These are phyloP conservation scores for Suillus luteus DNA, from an alignment of 768 basidiomycete species.

Conservation along the genomic window DNA sequence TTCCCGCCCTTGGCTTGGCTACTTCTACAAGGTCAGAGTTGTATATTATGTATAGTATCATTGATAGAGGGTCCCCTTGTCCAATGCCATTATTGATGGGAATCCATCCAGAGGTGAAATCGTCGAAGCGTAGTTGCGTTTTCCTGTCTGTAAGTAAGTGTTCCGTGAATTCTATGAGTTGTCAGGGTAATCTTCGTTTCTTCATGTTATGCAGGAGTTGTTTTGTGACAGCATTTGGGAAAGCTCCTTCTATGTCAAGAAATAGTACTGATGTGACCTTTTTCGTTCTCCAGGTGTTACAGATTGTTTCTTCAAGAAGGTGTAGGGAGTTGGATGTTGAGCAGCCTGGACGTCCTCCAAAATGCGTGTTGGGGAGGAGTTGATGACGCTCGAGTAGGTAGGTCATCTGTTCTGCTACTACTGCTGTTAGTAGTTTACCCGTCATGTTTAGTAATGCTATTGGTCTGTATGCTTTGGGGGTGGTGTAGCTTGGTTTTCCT, in stretches of 20 bases:
- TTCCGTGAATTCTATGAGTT: slow-evolving; percentile 19
- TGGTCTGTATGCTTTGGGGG: slow-evolving; percentile 24
- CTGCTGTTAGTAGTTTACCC: slow-evolving; percentile 18
- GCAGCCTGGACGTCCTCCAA: slow-evolving; percentile 31
- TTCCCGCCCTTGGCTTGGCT: background rate
- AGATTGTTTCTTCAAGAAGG: slow-evolving; percentile 21
- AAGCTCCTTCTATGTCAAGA: slow-evolving; percentile 34
- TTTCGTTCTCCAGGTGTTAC: slow-evolving; percentile 23
- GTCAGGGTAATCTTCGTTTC: slow-evolving; percentile 22
- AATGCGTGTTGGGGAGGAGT: slow-evolving; percentile 30
- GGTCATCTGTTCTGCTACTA: slow-evolving; percentile 17
- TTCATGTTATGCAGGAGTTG: slow-evolving; percentile 28
- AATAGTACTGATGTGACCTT: slow-evolving; percentile 29
- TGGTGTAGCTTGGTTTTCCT: slow-evolving; percentile 24
- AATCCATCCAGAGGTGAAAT: slow-evolving; percentile 24
- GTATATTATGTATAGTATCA: slow-evolving; percentile 29
- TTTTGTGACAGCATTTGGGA: slow-evolving; percentile 27
- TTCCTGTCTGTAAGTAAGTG: slow-evolving; percentile 17
- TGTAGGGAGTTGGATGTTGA: slow-evolving; percentile 33
- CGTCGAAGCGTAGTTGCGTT: slow-evolving; percentile 31
- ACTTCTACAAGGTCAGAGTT: slow-evolving; percentile 24
- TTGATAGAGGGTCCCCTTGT: slow-evolving; percentile 31
- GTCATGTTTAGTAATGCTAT: slow-evolving; percentile 23
- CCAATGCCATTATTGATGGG: slow-evolving; percentile 23
- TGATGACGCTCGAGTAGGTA: slow-evolving; percentile 16